A percentile compares a stretch with the other conserved stretches of the same genome.
phyloP scores from a whole-genome alignment of 169 alveolate genomes.

The Perkinsus olseni region DNA sequence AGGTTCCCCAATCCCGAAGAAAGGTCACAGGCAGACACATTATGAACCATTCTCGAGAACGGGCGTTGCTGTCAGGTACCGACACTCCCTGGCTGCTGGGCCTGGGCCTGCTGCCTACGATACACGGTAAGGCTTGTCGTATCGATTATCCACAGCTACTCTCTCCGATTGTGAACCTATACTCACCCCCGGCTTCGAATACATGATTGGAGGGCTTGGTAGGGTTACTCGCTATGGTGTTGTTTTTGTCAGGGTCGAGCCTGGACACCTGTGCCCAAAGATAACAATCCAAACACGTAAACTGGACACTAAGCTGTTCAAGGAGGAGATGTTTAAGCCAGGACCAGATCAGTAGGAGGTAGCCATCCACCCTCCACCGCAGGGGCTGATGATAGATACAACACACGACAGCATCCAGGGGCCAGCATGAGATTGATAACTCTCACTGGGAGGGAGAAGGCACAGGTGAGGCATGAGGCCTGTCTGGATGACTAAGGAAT shows the following conservation, averaged over 20 bases:
- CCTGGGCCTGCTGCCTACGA: not conserved
- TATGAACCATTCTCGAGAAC: too few species aligned
- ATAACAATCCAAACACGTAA: not conserved
- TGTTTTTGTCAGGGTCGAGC: not conserved
- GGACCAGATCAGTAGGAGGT: not conserved
- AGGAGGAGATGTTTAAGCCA: not conserved
- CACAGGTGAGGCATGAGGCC: not conserved
- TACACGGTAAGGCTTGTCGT: not conserved
- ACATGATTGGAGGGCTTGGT: too few species aligned
- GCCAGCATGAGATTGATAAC: not conserved
- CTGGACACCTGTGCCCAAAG: not conserved
- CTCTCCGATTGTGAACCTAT: too few species aligned
- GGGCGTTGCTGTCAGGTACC: not conserved
- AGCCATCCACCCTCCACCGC: too few species aligned
- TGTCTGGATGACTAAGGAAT: not conserved
- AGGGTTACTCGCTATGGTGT: too few species aligned
- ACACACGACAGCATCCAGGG: not conserved
- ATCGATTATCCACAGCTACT: not conserved
- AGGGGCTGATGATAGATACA: too few species aligned
- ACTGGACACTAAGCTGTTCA: not conserved
- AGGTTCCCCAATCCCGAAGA: not conserved
- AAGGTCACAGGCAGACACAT: not conserved
- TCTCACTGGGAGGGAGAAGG: not conserved
- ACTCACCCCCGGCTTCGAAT: too few species aligned
- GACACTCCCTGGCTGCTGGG: not conserved